Evolutionary conservation across 1,284 basidiomycete species (phyloP).

Genomic region (Mrakiaceae sp.): DNA sequence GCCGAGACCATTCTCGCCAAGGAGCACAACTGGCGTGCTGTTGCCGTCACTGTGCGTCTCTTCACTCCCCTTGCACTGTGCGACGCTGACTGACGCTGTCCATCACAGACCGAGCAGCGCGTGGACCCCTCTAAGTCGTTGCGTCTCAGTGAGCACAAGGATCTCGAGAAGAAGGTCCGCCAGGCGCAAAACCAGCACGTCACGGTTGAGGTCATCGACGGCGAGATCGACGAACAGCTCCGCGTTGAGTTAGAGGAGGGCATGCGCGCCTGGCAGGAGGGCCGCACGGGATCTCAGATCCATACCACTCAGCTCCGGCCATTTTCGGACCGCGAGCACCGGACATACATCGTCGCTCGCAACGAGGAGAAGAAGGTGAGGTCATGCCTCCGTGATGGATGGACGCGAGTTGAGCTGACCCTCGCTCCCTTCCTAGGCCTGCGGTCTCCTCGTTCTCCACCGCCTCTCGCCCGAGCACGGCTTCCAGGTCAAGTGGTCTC

Average conservation of each 20-base stretch:
- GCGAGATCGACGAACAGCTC: conserved; percentile 32
- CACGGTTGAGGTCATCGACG: conserved; percentile 28
- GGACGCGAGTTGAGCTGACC: conserved; percentile 1
- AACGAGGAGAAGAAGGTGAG: conserved; percentile 37
- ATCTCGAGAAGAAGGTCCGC: conserved; percentile 39
- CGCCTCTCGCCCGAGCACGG: conserved; percentile 44
- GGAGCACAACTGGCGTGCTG: no score
- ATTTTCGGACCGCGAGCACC: conserved; percentile 44
- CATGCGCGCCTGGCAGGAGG: conserved; percentile 42
- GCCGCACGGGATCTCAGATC: conserved; percentile 44
- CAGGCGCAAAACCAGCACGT: conserved; percentile 43
- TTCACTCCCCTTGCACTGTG: no score
- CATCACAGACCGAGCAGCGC: conserved; percentile 39
- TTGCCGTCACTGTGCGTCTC: no score
- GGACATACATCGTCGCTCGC: conserved; percentile 45
- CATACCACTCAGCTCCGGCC: conserved; percentile 46
- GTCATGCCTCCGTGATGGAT: no score
- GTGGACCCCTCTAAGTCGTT: conserved; percentile 29
- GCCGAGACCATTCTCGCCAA: no score
- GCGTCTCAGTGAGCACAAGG: neutral
- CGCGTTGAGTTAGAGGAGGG: conserved; percentile 35
- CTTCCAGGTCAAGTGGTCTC: conserved; percentile 49
- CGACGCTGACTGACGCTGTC: no score
- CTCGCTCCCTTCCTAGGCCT: conserved; percentile 24
- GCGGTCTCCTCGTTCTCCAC: conserved; percentile 44